Base-by-base conservation (phyloP, 441 rosid genomes). In the Isatis lusitanica region DNA sequence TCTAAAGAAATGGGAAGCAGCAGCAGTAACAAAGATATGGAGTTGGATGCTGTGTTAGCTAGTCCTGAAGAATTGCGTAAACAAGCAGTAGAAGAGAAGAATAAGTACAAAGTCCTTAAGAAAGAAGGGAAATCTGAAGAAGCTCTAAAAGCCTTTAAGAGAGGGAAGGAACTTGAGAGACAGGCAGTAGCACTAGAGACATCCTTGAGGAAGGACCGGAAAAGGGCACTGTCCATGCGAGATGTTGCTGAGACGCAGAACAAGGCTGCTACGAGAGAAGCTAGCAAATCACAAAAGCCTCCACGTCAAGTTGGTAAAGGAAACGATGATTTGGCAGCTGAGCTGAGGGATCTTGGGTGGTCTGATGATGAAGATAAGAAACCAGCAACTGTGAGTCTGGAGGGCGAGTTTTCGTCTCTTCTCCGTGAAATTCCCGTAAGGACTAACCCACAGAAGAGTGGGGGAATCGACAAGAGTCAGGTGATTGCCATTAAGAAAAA, bases 161-260 rank as follows among this genome's bases (percentile, higher is more conserved):
- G 95, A 75, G 98, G 97, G 43, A 95, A 87, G 82, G 96, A 91
- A 69, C 96, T 95, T 35, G 99, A 95, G 85, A 91, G 97, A 74
- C 88, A 86, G 77, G 98, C 97, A 36, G 93, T 83, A 10, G 90
- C 96, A 15, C 81, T 93, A 74, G 97, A 90, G 78, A 69, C 86
- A 55, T 61, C 87, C 0, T 57, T 87, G 64, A 87, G 91, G 77
- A 91, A 81, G 81, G 84, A 78, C 62, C 83, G 86, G 46, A 87
- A 82, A 79, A 88, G 81, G 59, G 78, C 12, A 79, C 67, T 83
- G 58, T 60, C 81, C 52, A 75, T 83, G 67, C 76, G 69, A 51
- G 72, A 66, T 62, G 70, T 48, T 40, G 30, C 74, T 31, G 89
- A 80, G 68, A 76, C 72, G 24, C 88, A 77, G 76, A 82, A 66